Evolutionary conservation across 495 filamentous ascomycete species (phyloP).

Genomic region (Collariella sp.): DNA sequence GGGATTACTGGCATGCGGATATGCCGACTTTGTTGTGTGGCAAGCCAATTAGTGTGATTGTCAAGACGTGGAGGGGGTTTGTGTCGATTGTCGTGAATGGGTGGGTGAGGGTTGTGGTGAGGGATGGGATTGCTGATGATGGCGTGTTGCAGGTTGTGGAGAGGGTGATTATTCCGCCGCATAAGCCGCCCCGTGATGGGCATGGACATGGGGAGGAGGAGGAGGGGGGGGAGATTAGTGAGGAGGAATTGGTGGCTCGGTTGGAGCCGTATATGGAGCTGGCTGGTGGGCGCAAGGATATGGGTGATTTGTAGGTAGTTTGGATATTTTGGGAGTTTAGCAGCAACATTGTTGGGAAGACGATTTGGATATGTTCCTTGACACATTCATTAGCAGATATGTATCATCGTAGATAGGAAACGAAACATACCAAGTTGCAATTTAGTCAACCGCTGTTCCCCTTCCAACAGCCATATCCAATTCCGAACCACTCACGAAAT

Average conservation of each 20-base stretch:
- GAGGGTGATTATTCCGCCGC: slow-evolving; percentile 67
- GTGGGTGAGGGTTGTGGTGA: slow-evolving; percentile 46
- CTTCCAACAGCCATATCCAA: not conserved
- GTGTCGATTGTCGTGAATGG: slow-evolving; percentile 65
- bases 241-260: slow-evolving; percentile 22
- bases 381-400: not conserved
- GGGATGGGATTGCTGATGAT: slow-evolving; percentile 61
- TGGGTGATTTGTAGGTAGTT: slow-evolving; percentile 15
- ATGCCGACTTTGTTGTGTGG: slow-evolving; percentile 57
- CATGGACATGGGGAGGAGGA: slow-evolving; percentile 17
- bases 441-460: not conserved
- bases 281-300: not conserved
- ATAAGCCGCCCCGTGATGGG: slow-evolving; percentile 29
- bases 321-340: not conserved
- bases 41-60: slow-evolving; percentile 54
- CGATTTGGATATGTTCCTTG: not conserved
- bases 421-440: not conserved
- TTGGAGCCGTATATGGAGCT: slow-evolving; percentile 22
- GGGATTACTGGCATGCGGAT: slow-evolving; percentile 47
- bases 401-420: no score
- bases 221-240: slow-evolving; percentile 13
- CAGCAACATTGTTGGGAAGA: not conserved
- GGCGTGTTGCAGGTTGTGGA: slow-evolving; percentile 69
- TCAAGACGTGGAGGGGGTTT: slow-evolving; percentile 52
- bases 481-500: not conserved